A percentile compares a stretch with the other conserved stretches of the same genome.
Evolutionary conservation across 257 asterid species (phyloP).

Genomic region (Penstemon eatonii): DNA sequence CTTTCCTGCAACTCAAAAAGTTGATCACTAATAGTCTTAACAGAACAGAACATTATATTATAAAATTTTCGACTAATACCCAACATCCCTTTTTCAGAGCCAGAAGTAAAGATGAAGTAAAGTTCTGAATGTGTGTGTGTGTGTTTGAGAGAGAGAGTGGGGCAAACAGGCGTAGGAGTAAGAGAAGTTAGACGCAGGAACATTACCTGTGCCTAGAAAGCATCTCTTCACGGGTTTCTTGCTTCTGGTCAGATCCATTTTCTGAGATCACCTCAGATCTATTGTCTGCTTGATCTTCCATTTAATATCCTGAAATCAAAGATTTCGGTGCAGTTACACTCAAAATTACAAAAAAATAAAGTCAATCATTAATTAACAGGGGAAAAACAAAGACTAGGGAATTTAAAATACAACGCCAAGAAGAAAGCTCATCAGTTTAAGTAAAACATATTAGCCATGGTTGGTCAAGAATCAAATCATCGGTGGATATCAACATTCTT

Average conservation of each 20-base stretch:
- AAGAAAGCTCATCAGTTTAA: neutral
- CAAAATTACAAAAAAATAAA: constrained; percentile 4
- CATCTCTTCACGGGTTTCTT: constrained; percentile 63
- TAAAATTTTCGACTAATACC: neutral
- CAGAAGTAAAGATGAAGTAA: neutral
- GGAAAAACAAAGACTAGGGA: constrained; percentile 13
- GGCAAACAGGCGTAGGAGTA: neutral
- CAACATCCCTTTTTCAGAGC: neutral
- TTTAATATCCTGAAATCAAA: constrained; percentile 34
- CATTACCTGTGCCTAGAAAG: constrained; percentile 55
- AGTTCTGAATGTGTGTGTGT: neutral
- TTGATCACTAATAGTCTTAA: neutral
- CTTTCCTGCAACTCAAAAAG: constrained; percentile 60
- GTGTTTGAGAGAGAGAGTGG: no score
- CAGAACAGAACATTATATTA: neutral
- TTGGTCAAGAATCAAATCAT: neutral
- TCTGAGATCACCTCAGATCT: constrained; percentile 39
- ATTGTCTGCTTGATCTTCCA: constrained; percentile 54
- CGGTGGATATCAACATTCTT: neutral
- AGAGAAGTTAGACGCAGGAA: constrained; percentile 4
- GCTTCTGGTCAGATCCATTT: constrained; percentile 36
- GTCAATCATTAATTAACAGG: constrained; percentile 17
- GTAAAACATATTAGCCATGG: neutral
- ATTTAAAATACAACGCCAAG: neutral
- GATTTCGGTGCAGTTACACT: constrained; percentile 10